phyloP scores from a whole-genome alignment of 2,329 filamentous ascomycete genomes.

The Zasmidium cellare region DNA sequence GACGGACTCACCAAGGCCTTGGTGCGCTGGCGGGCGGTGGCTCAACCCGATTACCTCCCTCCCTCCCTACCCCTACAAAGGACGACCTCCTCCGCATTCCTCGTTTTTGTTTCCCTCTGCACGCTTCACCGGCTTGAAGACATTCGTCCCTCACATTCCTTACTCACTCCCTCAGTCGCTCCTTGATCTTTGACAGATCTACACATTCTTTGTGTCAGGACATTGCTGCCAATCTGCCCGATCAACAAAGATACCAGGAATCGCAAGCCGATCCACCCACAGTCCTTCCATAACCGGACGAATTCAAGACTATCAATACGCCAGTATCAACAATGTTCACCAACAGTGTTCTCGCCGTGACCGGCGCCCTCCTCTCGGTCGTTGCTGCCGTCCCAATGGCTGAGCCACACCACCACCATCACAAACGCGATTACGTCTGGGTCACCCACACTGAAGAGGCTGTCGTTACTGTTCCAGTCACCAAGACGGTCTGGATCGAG shows the following conservation, averaged over 20 bases:
- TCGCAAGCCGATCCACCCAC: slow-evolving; percentile 23
- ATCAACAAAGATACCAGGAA: slow-evolving; percentile 7
- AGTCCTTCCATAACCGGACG: slow-evolving; percentile 18
- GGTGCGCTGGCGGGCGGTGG: background rate
- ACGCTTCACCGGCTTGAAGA: slow-evolving; percentile 29
- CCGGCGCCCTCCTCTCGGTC: slow-evolving; percentile 31
- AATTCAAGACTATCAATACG: slow-evolving; percentile 7
- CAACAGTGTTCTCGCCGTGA: slow-evolving; percentile 32
- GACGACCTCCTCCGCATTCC: slow-evolving; percentile 12
- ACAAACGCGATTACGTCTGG: slow-evolving; percentile 49
- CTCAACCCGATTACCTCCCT: background rate
- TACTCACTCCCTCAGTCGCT: slow-evolving; percentile 23
- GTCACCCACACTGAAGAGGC: slow-evolving; percentile 51
- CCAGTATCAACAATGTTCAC: slow-evolving; percentile 27
- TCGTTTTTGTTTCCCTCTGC: slow-evolving; percentile 10
- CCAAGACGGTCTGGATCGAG: slow-evolving; percentile 50
- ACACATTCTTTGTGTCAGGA: slow-evolving; percentile 22
- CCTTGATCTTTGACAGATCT: slow-evolving; percentile 29
- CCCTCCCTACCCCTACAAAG: slow-evolving; percentile 2
- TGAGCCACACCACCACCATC: slow-evolving; percentile 17
- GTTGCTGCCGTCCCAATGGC: slow-evolving; percentile 33
- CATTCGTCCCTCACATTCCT: slow-evolving; percentile 26
- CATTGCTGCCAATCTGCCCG: slow-evolving; percentile 5
- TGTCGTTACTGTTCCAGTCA: slow-evolving; percentile 51
- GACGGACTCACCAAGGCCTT: too few relatives aligned